Percentiles rank a stretch among this genome's conserved stretches.
phyloP scores from a whole-genome alignment of 2,329 filamentous ascomycete species.

The Hypomyces perniciosus region DNA sequence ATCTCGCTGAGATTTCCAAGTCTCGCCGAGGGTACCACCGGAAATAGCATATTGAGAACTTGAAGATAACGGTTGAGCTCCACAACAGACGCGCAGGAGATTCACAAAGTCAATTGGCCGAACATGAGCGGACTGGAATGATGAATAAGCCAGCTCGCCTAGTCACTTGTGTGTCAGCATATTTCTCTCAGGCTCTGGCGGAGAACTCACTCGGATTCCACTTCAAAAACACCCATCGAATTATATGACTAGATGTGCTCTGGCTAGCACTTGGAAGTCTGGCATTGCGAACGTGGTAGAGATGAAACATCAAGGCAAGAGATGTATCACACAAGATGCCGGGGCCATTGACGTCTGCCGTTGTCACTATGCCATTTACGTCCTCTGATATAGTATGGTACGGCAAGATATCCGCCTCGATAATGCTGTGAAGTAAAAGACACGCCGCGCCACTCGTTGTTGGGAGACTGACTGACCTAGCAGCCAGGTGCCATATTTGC shows the following conservation, averaged over 20 bases:
- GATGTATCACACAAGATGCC: slow-evolving; percentile 73
- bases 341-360: slow-evolving; percentile 77
- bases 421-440: slow-evolving; percentile 61
- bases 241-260: slow-evolving; percentile 62
- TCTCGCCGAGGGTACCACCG: slow-evolving; percentile 44
- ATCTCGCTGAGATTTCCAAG: slow-evolving; percentile 39
- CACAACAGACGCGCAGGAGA: slow-evolving; percentile 65
- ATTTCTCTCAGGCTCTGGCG: not conserved
- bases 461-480: slow-evolving; percentile 63
- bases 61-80: slow-evolving; percentile 34
- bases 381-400: slow-evolving; percentile 63
- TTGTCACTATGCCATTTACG: slow-evolving; percentile 65
- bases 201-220: slow-evolving; percentile 69
- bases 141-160: slow-evolving; percentile 64
- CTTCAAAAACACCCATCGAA: slow-evolving; percentile 73
- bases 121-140: slow-evolving; percentile 57
- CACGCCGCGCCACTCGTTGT: slow-evolving; percentile 72
- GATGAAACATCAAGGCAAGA: slow-evolving; percentile 62
- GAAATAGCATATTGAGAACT: slow-evolving; percentile 30
- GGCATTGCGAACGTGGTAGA: slow-evolving; percentile 61
- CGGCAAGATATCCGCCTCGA: slow-evolving; percentile 59
- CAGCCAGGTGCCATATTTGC: slow-evolving; percentile 33
- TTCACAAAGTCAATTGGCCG: slow-evolving; percentile 60
- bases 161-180: not conserved
- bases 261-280: slow-evolving; percentile 64